Evolutionary conservation across 2,329 filamentous ascomycete species (phyloP), one percentile per base, ranked within the genome.

Genomic region (Stagonosporopsis rhizophila): DNA sequence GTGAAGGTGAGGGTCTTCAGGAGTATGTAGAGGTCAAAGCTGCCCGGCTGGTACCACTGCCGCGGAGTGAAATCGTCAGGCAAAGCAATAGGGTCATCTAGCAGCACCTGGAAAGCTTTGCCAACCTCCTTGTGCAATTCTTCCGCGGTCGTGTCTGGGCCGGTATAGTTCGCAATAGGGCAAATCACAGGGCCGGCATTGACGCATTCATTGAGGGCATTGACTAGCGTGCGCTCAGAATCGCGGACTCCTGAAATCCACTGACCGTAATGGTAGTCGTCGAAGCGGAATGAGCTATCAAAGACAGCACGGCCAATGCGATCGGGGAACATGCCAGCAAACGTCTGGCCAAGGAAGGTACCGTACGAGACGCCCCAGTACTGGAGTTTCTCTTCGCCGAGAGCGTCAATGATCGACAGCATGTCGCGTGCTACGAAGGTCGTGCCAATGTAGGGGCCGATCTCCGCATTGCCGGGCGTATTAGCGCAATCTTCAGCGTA

Each of bases 311-410:
- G 68, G 19, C 68, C 64, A 14, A 65, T 46, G 8, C 60, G 59
- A 41, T 65, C 58, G 2, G 60, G 62, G 34, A 74, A 80, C 64
- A 82, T 74, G 12, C 77, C 71, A 1, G 80, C 78, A 55, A 82
- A 79, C 0, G 79, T 82, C 4, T 76, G 68, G 4, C 80, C 80
- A 1, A 82, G 66, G 0, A 79, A 56, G 1, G 78, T 80, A 6
- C 80, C 79, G 51, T 81, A 82, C 0, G 77, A 80, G n/a, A 77
- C 68, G 73, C 75, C 49, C 61, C 72, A 73, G 60, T 74, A 78
- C 25, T 61, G 49, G 3, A 56, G 22, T 5, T 60, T 42, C 11
- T 63, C 60, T 28, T 63, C 62, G 7, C 55, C 60, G 32, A 66
- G 44, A 4, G 62, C 60, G 19, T 65, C 60, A 32, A 67, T 48